Percentiles rank a stretch among this genome's conserved stretches.
phyloP scores from a whole-genome alignment of 192 early-diverging fungal species.

The Podochytrium sp. region DNA sequence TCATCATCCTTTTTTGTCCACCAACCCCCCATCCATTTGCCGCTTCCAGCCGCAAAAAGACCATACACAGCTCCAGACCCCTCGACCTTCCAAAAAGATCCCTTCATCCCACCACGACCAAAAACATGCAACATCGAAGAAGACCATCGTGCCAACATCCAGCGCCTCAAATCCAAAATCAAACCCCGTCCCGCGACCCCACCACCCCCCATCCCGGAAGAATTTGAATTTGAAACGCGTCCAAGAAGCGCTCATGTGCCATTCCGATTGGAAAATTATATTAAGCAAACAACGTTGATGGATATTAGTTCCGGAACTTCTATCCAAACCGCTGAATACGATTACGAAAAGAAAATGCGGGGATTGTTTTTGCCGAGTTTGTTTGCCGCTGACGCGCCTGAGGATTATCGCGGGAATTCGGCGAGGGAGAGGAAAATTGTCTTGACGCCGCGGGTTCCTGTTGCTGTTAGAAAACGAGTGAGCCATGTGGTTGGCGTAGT shows the following conservation, averaged over 20 bases:
- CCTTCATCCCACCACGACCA: slow-evolving; percentile 5
- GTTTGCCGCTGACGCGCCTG: slow-evolving; percentile 22
- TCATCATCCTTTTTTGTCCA: neutral
- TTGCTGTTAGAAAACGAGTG: too few relatives aligned
- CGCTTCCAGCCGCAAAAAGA: neutral
- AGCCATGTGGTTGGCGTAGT: too few relatives aligned
- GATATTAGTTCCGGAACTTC: too few relatives aligned
- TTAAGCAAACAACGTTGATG: slow-evolving; percentile 6
- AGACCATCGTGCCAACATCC: neutral
- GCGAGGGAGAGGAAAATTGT: neutral
- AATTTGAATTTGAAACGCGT: slow-evolving; percentile 27
- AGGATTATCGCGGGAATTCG: neutral
- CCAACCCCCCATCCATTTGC: too few relatives aligned
- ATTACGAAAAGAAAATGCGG: slow-evolving; percentile 28
- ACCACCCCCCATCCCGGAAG: neutral
- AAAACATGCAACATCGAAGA: neutral
- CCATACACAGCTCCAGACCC: slow-evolving; percentile 11
- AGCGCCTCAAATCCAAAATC: neutral
- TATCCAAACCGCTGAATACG: slow-evolving; percentile 9
- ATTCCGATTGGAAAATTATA: slow-evolving; percentile 16
- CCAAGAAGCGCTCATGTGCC: slow-evolving; percentile 22
- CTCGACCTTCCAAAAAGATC: neutral
- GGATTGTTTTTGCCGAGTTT: slow-evolving; percentile 27
- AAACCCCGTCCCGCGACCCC: neutral
- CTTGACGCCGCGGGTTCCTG: too few relatives aligned